Evolutionary conservation across 2,329 filamentous ascomycete genomes (phyloP).

Genomic region (Drechmeria coniospora): DNA sequence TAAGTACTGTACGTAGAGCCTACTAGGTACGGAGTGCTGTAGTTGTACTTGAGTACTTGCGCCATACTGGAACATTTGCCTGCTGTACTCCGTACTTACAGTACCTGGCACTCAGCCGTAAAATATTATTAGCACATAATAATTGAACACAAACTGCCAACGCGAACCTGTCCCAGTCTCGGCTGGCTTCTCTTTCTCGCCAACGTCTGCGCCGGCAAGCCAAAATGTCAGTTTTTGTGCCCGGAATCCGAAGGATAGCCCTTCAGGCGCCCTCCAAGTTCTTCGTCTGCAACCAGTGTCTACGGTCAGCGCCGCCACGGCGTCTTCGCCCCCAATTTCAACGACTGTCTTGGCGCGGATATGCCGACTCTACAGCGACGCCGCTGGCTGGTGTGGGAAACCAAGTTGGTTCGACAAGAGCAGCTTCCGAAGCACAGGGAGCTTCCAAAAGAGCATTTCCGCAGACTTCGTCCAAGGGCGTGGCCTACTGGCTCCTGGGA

Average conservation of each 20-base stretch:
- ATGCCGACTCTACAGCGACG: conserved; percentile 15
- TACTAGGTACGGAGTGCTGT: too few relatives aligned
- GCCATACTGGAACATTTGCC: too few relatives aligned
- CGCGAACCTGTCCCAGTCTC: too few relatives aligned
- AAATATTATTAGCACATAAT: too few relatives aligned
- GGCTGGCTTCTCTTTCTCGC: not conserved
- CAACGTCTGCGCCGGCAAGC: too few relatives aligned
- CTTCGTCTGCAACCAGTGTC: conserved; percentile 35
- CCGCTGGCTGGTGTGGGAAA: not conserved
- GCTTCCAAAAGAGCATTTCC: conserved; percentile 28
- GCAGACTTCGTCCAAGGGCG: conserved; percentile 55
- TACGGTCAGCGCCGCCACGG: conserved; percentile 17
- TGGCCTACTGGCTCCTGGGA: conserved; percentile 84
- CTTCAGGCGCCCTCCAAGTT: conserved; percentile 22
- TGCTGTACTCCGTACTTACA: too few relatives aligned
- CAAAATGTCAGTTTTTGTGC: conserved; percentile 26
- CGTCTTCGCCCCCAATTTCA: conserved; percentile 21
- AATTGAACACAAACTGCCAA: too few relatives aligned
- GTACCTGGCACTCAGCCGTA: too few relatives aligned
- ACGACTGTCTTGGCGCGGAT: conserved; percentile 22
- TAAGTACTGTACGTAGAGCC: too few relatives aligned
- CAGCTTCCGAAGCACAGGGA: conserved; percentile 5
- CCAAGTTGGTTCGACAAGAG: too few relatives aligned
- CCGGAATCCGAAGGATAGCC: conserved; percentile 25
- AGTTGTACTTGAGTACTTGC: too few relatives aligned